Conservation (phyloP, 176 grass and related monocot species). For the Juncus inflexus region DNA sequence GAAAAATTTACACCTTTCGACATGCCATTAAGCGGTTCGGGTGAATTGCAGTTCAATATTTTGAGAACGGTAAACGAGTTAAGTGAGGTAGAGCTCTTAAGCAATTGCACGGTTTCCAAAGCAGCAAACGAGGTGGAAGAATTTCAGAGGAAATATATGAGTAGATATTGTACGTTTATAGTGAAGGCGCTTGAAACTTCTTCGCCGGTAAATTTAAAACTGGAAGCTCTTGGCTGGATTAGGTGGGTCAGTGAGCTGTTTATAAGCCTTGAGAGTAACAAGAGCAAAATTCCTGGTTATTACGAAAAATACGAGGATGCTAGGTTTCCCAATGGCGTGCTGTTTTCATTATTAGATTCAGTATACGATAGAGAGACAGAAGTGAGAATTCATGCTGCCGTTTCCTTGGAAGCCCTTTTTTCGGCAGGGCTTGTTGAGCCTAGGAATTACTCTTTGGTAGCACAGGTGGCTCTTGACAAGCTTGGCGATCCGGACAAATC, state of each 20-base stretch:
- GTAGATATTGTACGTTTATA: constrained; percentile 53
- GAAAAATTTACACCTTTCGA: constrained; percentile 70
- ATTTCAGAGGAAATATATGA: constrained; percentile 45
- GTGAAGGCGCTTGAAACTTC: constrained; percentile 49
- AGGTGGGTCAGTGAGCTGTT: constrained; percentile 40
- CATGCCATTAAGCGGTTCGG: constrained; percentile 48
- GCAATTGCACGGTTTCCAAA: constrained; percentile 39
- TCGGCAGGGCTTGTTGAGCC: constrained; percentile 61
- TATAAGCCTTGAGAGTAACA: constrained; percentile 23
- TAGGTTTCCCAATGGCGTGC: constrained; percentile 47
- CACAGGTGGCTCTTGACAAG: constrained; percentile 80
- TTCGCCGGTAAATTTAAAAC: constrained; percentile 58
- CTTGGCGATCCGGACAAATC: constrained; percentile 81
- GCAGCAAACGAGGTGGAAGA: constrained; percentile 34
- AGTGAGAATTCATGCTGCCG: constrained; percentile 80
- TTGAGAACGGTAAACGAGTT: constrained; percentile 68
- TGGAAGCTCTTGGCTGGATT: constrained; percentile 84
- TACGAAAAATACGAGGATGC: constrained; percentile 42
- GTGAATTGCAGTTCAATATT: constrained; percentile 80
- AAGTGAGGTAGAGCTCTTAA: constrained; percentile 66
- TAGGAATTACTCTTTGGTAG: constrained; percentile 45
- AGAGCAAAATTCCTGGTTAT: constrained; percentile 30
- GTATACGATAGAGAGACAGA: constrained; percentile 79
- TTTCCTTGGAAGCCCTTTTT: constrained; percentile 69
- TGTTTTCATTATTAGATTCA: constrained; percentile 73